A percentile compares a stretch with the other conserved stretches of the same genome.
These are phyloP conservation scores for Passalora sequoiae DNA, from an alignment of 2,329 filamentous ascomycete genomes.

Conservation along the genomic window DNA sequence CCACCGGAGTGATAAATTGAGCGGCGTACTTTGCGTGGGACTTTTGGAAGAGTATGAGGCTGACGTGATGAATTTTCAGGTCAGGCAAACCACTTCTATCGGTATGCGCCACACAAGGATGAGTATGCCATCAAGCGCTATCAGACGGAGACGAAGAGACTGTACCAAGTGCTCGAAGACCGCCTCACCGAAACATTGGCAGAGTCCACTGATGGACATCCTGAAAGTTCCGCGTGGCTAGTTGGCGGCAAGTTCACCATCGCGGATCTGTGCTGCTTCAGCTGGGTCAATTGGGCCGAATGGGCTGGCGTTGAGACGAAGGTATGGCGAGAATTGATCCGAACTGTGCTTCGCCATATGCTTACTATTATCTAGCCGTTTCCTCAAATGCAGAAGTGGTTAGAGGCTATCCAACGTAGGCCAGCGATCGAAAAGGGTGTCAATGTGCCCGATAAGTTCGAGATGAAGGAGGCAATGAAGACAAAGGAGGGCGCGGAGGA, in stretches of 20 bases:
- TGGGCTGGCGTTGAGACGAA: constrained; percentile 34
- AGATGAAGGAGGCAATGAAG: constrained; percentile 37
- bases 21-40: too few relatives aligned
- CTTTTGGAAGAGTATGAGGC: too few relatives aligned
- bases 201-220: too few relatives aligned
- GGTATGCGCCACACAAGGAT: constrained; percentile 41
- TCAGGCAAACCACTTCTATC: constrained; percentile 47
- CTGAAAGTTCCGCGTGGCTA: too few relatives aligned
- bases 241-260: constrained; percentile 46
- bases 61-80: constrained; percentile 22
- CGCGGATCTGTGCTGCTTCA: constrained; percentile 44
- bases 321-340: too few relatives aligned
- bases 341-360: too few relatives aligned
- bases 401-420: constrained; percentile 32
- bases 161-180: constrained; percentile 45
- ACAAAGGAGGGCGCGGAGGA: constrained; percentile 36
- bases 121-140: constrained; percentile 46
- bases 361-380: too few relatives aligned
- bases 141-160: constrained; percentile 45
- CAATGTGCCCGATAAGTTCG: constrained; percentile 36
- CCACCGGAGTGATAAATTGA: too few relatives aligned
- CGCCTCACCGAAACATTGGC: constrained; percentile 31
- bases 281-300: constrained; percentile 44
- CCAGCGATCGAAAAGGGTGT: constrained; percentile 32
- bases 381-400: constrained; percentile 30